phyloP scores from a whole-genome alignment of 164 flowering plant species.

The Protea cynaroides region DNA sequence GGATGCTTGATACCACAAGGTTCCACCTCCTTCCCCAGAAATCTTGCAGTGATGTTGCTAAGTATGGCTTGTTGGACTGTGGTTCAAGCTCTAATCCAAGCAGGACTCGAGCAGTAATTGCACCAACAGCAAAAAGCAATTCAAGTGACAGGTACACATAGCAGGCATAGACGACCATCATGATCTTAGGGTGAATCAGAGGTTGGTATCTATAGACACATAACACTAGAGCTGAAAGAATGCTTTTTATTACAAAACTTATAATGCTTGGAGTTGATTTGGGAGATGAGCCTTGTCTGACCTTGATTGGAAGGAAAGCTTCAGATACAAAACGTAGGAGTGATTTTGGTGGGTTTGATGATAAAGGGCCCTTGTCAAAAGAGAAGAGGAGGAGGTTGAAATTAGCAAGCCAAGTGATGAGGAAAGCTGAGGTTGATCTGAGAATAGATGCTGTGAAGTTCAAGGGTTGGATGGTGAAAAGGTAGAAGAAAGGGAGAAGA shows the following conservation, averaged over 20 bases:
- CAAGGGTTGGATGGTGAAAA: constrained; percentile 19
- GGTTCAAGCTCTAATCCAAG: constrained; percentile 5
- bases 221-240: neutral
- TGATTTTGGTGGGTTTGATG: neutral
- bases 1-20: neutral
- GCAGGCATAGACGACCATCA: neutral
- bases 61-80: constrained; percentile 11
- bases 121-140: neutral
- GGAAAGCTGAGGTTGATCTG: constrained; percentile 14
- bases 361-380: neutral
- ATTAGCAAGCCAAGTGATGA: constrained; percentile 24
- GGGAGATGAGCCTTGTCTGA: neutral
- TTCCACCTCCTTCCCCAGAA: constrained; percentile 11
- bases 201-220: neutral
- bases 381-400: constrained; percentile 22
- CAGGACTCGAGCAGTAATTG: neutral
- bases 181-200: neutral
- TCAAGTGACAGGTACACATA: neutral
- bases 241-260: neutral
- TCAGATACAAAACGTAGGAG: neutral
- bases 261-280: neutral
- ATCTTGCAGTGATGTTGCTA: constrained; percentile 13
- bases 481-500: constrained; percentile 15
- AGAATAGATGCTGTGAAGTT: constrained; percentile 17
- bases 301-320: neutral